Conservation (phyloP, 495 filamentous ascomycete genomes). For the Bacidia rubella region DNA sequence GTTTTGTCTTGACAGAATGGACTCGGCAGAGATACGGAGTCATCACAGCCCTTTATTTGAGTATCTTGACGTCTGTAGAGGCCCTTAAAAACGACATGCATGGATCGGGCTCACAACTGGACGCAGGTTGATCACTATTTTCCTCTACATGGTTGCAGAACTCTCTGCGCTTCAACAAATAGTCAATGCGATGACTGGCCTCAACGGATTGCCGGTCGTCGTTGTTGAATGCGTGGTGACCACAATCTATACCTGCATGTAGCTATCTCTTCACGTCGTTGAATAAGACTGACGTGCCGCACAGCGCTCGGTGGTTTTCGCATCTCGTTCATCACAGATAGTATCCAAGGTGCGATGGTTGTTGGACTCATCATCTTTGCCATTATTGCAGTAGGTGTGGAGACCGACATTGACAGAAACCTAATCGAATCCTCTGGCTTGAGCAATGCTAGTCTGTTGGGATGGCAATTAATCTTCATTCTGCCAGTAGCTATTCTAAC, state of each 20-base stretch:
- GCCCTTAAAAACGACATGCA: not conserved
- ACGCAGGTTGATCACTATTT: conserved; percentile 50
- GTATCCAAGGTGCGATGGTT: conserved; percentile 63
- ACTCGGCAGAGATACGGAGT: conserved; percentile 57
- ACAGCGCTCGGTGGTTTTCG: conserved; percentile 60
- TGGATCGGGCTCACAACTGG: not conserved
- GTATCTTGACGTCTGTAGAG: conserved; percentile 43
- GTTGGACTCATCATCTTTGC: conserved; percentile 52
- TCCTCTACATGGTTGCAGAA: conserved; percentile 72
- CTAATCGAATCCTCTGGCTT: conserved; percentile 49
- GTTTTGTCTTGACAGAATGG: conserved; percentile 68
- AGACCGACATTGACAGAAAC: conserved; percentile 53
- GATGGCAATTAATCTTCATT: conserved; percentile 69
- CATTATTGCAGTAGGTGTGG: conserved; percentile 55
- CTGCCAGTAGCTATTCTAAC: conserved; percentile 61
- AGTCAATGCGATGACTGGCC: conserved; percentile 52
- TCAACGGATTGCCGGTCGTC: conserved; percentile 57
- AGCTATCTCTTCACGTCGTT: not conserved
- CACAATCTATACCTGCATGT: conserved; percentile 63
- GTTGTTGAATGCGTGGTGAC: conserved; percentile 61
- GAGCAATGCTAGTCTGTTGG: conserved; percentile 44
- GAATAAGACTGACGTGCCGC: not conserved
- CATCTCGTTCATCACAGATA: conserved; percentile 68
- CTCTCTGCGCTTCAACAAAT: conserved; percentile 63
- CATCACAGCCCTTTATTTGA: conserved; percentile 50